A percentile compares a stretch with the other conserved stretches of the same genome.
Conservation (phyloP, 2,329 filamentous ascomycete genomes). For the Diaporthe amygdali region DNA sequence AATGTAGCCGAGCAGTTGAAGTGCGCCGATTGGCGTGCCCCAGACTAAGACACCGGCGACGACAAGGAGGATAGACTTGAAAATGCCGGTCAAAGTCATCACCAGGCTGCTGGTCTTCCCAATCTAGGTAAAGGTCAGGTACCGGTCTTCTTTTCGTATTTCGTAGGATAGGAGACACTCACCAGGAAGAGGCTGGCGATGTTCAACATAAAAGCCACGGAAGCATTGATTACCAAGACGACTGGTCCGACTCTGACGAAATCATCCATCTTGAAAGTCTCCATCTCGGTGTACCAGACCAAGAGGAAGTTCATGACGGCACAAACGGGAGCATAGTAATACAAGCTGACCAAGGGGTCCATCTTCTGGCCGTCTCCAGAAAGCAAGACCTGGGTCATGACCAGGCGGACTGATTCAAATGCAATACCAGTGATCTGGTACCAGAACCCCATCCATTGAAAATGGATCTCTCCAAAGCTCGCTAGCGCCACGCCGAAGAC, state of each 20-base stretch:
- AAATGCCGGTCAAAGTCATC: slow-evolving; percentile 83
- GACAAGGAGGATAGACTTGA: slow-evolving; percentile 88
- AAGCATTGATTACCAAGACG: slow-evolving; percentile 71
- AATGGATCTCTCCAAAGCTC: slow-evolving; percentile 69
- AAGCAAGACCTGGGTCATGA: slow-evolving; percentile 86
- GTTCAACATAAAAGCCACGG: slow-evolving; percentile 80
- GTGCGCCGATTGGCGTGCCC: slow-evolving; percentile 70
- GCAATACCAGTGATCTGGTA: slow-evolving; percentile 77
- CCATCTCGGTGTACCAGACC: slow-evolving; percentile 72
- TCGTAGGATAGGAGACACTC: slow-evolving; percentile 41
- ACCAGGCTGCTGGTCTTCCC: slow-evolving; percentile 87
- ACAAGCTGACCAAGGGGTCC: slow-evolving; percentile 86
- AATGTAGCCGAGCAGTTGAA: slow-evolving; percentile 80
- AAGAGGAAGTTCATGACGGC: slow-evolving; percentile 79
- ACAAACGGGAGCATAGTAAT: slow-evolving; percentile 89
- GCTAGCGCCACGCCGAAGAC: slow-evolving; percentile 58
- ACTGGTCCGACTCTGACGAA: slow-evolving; percentile 68
- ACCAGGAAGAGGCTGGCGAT: slow-evolving; percentile 87
- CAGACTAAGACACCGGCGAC: slow-evolving; percentile 78
- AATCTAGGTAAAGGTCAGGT: slow-evolving; percentile 60
- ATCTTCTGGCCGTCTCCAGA: slow-evolving; percentile 80
- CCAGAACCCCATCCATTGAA: slow-evolving; percentile 68
- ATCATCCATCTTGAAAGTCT: slow-evolving; percentile 68
- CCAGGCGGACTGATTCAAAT: slow-evolving; percentile 81
- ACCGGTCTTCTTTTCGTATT: not conserved